These are phyloP conservation scores for Corylus heterophylla DNA, from an alignment of 306 rosid species.

Conservation along the genomic window DNA sequence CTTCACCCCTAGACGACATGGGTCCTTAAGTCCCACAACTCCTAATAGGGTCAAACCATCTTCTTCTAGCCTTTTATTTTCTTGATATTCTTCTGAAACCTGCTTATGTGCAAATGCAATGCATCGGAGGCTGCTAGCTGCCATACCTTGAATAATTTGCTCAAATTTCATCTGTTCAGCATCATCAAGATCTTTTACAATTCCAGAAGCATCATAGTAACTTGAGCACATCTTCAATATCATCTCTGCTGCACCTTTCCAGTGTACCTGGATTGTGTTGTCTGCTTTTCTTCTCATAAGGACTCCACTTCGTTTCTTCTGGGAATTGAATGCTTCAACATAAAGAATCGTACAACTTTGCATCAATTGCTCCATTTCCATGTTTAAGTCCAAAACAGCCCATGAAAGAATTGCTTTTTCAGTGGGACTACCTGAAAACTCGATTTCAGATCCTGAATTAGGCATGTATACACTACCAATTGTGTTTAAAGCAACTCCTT, in stretches of 20 bases:
- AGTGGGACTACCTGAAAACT: constrained; percentile 33
- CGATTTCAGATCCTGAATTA: constrained; percentile 6
- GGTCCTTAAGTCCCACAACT: background rate
- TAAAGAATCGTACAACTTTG: constrained; percentile 1
- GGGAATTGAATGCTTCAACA: constrained; percentile 36
- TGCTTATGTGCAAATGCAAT: constrained; percentile 13
- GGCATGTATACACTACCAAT: constrained; percentile 24
- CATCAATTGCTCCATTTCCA: constrained; percentile 25
- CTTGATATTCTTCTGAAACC: background rate
- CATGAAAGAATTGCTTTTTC: constrained; percentile 39
- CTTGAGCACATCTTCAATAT: constrained; percentile 1
- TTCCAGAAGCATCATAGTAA: constrained; percentile 6
- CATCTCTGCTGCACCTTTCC: constrained; percentile 27
- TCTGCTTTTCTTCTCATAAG: constrained; percentile 22
- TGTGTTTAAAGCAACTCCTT: constrained; percentile 32
- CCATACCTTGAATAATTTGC: constrained; percentile 12
- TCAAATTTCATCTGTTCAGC: background rate
- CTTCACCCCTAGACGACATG: background rate
- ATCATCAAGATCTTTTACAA: background rate
- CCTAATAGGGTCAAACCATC: background rate
- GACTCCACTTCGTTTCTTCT: constrained; percentile 30
- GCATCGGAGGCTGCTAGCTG: background rate
- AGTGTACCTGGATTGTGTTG: constrained; percentile 21
- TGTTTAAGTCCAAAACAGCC: constrained; percentile 29
- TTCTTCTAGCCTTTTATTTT: background rate